Evolutionary conservation across 2,329 filamentous ascomycete genomes (phyloP), one percentile per base, ranked within the genome.

Genomic region (Penicillium concentricum): DNA sequence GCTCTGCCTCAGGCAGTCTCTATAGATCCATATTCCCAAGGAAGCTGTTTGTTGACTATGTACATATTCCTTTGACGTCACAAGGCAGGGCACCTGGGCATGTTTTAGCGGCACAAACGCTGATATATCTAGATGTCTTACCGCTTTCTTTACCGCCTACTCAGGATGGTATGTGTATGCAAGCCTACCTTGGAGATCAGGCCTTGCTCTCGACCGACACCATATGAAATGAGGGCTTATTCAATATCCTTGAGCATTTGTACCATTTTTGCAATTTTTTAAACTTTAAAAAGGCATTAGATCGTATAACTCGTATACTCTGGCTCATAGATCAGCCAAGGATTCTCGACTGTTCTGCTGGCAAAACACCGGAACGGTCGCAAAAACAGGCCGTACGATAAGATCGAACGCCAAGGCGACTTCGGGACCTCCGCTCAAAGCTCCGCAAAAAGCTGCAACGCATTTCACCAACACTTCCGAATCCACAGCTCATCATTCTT

Each of bases 41-140:
- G 16, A 15, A 34, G 38, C 0, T 44, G 24, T 48, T 59, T 45
- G 28, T 56, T 61, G 59, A 60, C 55, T 56, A 42, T 45, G 10
- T n/a, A 7, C 24, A 5, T 34, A 9, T 35, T 9, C 28, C 35
- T 54, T 65, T 66, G 65, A 67, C 65, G 65, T 67, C 65, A 67
- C 62, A 47, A 49, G 9, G 39, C 57, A 47, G 55, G 48, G 15
- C 18, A 16, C 2, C 57, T 44, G 55, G 48, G 15, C 18, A 16
- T 4, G 15, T 35, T 7, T 16, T 16, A 16, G 15, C 32, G 15
- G 15, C 15, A 35, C 15, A 16, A 16, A 16, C 15, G 32, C 15
- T 35, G 5, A 35, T 35, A 32, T 32, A 32, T 32, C 12, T 32
- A 4, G 13, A 13, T 42, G 4, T 1, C 26, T 46, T 46, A 46